A percentile compares a stretch with the other conserved stretches of the same genome.
Conservation (phyloP, 345 rosid species). For the Anastatica hierochuntica region DNA sequence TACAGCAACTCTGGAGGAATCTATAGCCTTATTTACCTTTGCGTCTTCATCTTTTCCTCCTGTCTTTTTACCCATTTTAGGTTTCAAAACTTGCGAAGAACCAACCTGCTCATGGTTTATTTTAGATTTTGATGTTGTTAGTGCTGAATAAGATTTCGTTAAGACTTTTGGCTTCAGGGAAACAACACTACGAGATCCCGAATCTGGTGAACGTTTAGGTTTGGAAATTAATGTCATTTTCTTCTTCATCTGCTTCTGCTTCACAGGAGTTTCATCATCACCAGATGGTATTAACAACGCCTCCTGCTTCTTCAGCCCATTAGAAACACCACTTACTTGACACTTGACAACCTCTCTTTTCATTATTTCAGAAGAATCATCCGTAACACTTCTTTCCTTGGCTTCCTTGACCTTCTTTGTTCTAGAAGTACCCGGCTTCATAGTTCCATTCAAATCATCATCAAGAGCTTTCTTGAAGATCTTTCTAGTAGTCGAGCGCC, state of each 20-base stretch:
- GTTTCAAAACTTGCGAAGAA: constrained; percentile 10
- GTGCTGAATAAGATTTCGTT: constrained; percentile 19
- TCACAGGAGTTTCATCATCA: constrained; percentile 15
- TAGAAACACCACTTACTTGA: constrained; percentile 6
- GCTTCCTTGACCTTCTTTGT: constrained; percentile 17
- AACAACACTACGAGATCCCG: constrained; percentile 14
- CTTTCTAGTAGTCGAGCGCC: constrained; percentile 34
- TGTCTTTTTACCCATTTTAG: too few species aligned
- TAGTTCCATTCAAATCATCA: constrained; percentile 24
- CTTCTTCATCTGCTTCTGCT: constrained; percentile 18
- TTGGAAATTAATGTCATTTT: constrained; percentile 17
- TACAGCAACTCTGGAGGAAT: constrained; percentile 25
- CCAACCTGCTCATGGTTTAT: not conserved
- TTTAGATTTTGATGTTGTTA: constrained; percentile 12
- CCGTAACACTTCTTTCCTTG: constrained; percentile 10
- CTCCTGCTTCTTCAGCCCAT: constrained; percentile 14
- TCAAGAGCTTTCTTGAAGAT: constrained; percentile 24
- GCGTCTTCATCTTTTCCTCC: constrained; percentile 22
- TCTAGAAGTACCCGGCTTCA: constrained; percentile 18
- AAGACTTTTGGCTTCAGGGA: constrained; percentile 20
- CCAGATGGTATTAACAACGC: constrained; percentile 8
- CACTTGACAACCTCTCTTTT: constrained; percentile 22
- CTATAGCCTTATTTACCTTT: constrained; percentile 17
- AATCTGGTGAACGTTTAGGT: constrained; percentile 15
- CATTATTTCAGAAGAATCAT: constrained; percentile 20